Percentiles rank a stretch among this genome's conserved stretches.
Evolutionary conservation across 2,329 filamentous ascomycete genomes (phyloP).

Genomic region (Trichoderma polysporum): DNA sequence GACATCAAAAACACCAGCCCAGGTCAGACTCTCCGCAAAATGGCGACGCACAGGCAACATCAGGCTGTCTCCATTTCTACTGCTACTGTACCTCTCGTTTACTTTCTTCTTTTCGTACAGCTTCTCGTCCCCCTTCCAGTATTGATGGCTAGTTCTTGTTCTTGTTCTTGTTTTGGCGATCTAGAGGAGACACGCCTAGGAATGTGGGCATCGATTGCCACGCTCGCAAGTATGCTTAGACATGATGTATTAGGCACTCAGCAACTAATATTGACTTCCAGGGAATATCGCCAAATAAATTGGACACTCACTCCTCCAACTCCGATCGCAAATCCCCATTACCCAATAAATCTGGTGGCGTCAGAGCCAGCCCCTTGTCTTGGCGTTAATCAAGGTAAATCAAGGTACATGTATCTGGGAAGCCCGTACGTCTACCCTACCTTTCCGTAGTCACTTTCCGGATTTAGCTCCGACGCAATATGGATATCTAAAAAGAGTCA

Average conservation of each 20-base stretch:
- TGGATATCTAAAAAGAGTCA: neutral
- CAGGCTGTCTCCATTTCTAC: neutral
- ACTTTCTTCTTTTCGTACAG: neutral
- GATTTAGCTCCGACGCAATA: neutral
- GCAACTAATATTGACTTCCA: neutral
- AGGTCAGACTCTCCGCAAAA: constrained; percentile 7
- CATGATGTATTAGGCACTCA: neutral
- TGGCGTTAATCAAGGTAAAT: neutral
- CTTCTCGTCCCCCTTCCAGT: neutral
- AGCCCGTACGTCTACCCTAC: neutral
- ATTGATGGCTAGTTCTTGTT: too few relatives aligned
- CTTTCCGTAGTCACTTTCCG: neutral
- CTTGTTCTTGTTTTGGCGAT: neutral
- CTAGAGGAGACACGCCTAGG: neutral
- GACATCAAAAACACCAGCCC: neutral
- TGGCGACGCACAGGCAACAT: neutral
- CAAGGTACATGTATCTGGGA: too few relatives aligned
- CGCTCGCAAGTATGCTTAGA: neutral
- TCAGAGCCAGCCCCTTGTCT: neutral
- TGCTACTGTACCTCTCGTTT: neutral
- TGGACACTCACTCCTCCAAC: neutral
- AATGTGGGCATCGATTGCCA: neutral
- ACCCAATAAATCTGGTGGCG: neutral
- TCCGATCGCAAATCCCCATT: neutral
- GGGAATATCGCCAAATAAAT: neutral